phyloP scores from a whole-genome alignment of 257 asterid species.

The Jaltomata sinuosa region DNA sequence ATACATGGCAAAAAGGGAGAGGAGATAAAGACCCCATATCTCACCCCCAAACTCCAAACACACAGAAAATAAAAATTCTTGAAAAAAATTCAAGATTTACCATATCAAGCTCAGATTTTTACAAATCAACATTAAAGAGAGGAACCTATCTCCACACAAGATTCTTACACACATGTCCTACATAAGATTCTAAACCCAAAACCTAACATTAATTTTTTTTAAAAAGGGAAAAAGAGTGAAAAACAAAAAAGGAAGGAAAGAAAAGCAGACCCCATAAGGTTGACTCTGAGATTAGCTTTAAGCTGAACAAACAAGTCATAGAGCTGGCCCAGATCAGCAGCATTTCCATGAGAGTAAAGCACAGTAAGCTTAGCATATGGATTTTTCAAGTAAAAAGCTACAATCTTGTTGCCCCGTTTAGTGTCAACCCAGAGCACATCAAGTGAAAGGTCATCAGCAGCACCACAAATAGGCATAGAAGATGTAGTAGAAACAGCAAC shows the following conservation, averaged over 20 bases:
- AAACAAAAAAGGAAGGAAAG: not conserved
- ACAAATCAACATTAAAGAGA: not conserved
- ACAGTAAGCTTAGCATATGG: constrained; percentile 87
- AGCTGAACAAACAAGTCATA: constrained; percentile 95
- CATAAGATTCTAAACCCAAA: not conserved
- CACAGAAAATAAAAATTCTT: not conserved
- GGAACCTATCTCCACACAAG: not conserved
- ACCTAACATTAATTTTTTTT: not conserved
- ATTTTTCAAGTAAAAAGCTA: constrained; percentile 75
- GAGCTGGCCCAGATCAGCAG: constrained; percentile 98
- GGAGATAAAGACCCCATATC: constrained; percentile 6
- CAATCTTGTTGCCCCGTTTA: constrained; percentile 83
- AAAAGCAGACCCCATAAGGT: constrained; percentile 70
- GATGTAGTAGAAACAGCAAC: constrained; percentile 67
- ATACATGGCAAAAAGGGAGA: not conserved
- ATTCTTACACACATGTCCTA: not conserved
- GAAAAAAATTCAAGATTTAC: not conserved
- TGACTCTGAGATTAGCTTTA: constrained; percentile 91
- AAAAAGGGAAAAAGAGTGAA: not conserved
- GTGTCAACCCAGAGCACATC: constrained; percentile 65
- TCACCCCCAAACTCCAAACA: not conserved
- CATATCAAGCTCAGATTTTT: not conserved
- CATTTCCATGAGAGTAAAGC: constrained; percentile 92
- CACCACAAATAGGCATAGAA: constrained; percentile 45
- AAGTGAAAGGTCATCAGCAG: constrained; percentile 58